phyloP scores from a whole-genome alignment of 768 basidiomycete genomes.

The Tricholoma flavovirens region DNA sequence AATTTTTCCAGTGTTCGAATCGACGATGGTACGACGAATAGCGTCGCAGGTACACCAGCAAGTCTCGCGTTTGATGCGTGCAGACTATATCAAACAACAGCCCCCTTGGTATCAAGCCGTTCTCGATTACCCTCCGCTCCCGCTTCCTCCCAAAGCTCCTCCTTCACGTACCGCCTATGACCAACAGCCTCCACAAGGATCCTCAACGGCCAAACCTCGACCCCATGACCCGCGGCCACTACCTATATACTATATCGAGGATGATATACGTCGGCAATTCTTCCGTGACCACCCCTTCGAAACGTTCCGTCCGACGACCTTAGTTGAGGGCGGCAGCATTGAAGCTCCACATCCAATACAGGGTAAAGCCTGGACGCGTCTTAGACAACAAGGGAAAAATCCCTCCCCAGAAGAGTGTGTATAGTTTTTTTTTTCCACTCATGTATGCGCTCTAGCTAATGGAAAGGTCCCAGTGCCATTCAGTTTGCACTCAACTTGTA shows the following conservation, averaged over 20 bases:
- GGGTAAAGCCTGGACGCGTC: slow-evolving; percentile 67
- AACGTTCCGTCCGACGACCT: slow-evolving; percentile 71
- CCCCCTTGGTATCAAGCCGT: slow-evolving; percentile 86
- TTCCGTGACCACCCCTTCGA: slow-evolving; percentile 97
- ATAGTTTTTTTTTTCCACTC: neutral
- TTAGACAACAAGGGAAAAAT: slow-evolving; percentile 77
- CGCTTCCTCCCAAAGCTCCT: slow-evolving; percentile 72
- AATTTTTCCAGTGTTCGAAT: neutral
- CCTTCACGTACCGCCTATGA: slow-evolving; percentile 54
- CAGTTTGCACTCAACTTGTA: slow-evolving; percentile 78
- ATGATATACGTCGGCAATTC: slow-evolving; percentile 83
- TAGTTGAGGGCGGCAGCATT: slow-evolving; percentile 67
- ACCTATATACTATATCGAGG: slow-evolving; percentile 75
- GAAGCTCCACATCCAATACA: slow-evolving; percentile 49
- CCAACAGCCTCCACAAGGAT: slow-evolving; percentile 23
- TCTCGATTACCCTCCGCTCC: slow-evolving; percentile 81
- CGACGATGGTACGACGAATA: slow-evolving; percentile 67
- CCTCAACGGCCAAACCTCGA: slow-evolving; percentile 26
- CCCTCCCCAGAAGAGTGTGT: slow-evolving; percentile 90
- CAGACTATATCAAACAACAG: slow-evolving; percentile 51
- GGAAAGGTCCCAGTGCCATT: slow-evolving; percentile 51
- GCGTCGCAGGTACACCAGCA: slow-evolving; percentile 88
- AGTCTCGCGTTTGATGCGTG: slow-evolving; percentile 72
- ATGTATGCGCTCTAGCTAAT: slow-evolving; percentile 8
- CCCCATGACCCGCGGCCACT: slow-evolving; percentile 42